Evolutionary conservation across 805 yeast genomes (phyloP), one percentile per base, ranked within the genome.

Genomic region (Allodekkera sacchari): DNA sequence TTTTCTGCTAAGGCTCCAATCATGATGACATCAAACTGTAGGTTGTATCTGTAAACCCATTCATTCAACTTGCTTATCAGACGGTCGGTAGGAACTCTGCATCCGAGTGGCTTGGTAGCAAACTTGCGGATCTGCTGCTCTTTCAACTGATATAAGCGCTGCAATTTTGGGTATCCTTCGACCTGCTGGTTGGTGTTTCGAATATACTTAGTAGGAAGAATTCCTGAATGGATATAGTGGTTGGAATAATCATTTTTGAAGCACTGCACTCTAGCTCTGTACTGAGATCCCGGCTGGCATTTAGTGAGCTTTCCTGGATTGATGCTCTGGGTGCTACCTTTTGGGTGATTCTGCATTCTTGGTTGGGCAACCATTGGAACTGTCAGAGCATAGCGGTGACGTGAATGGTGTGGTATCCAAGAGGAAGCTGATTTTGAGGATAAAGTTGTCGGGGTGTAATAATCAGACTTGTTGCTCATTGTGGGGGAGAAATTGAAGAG

Each of bases 11-110:
- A 62, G 3, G 92, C 89, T 1, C 95, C 94, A 33, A 88, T 74
- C 94, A 89, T 84, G 10, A 89, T 81, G 8, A 85, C 94, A 51
- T 88, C 96, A 54, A 88, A 89, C 37, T 71, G 73, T 23, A 83
- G 48, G 6, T 68, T 64, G 35, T 75, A 72, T 13, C 61, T 60
- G 12, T 57, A 53, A 20, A 74, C 71, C 94, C 95, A 82, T 14
- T 53, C 48, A 35, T 71, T 66, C 35, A 88, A 58, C 0, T 69
- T 66, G 1, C 69, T 68, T 6, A 74, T 62, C 53, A 85, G 75
- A 32, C 70, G 59, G 20, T 68, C 66, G 5, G 69, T 61, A 11
- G 61, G 55, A 3, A 71, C 68, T 27, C 80, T 63, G 7, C 68
- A 64, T 1, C 95, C 95, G 45, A 67, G 80, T 0, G 94, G 83